Base-by-base conservation (phyloP, 1,139 yeast species). In the Yamadazyma trypodendri region DNA sequence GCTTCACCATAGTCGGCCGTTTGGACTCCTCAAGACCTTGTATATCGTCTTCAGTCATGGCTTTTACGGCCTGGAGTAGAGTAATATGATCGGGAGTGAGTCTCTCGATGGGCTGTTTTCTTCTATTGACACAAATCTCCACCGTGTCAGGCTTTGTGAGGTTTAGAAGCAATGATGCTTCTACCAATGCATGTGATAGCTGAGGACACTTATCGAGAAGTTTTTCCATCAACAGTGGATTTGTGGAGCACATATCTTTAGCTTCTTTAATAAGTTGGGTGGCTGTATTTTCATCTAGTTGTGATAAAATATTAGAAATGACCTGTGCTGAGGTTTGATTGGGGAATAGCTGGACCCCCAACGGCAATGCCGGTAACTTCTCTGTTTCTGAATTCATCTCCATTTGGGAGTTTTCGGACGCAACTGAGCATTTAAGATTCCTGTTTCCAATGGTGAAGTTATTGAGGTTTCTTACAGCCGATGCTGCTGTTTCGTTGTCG, bases 391-490 rank as follows among this genome's bases (percentile, higher is more conserved):
- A 39, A 21, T 34, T 39, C 24, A 48, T 48, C 24, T 51, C 51
- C 34, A 50, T 49, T 14, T 50, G 48, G 18, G 52, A 52, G 23
- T 44, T 60, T 52, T 75, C 83, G 39, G 66, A 61, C 32, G 89
- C 68, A 55, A 81, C 83, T 17, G 87, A 85, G 50, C 96, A 94
- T 48, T 84, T 79, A 36, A 90, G 62, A 32, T 67, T 68, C 44
- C 96, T 67, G 41, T 79, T 77, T 1, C 96, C 96, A 34, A 90
- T 76, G 22, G 77, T 73, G 62, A 84, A 83, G 48, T 87, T 85
- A 58, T 87, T 86, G 49, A 90, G 67, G 61, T 90, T 92, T 42
- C 97, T 69, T 14, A 89, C 95, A 0, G 97, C 97, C 12, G 94
- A 82, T 2, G 87, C 81, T 1, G 97, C 96, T 0, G 96, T 85